Conservation (phyloP, 2,329 filamentous ascomycete genomes). For the Cercospora sp. region DNA sequence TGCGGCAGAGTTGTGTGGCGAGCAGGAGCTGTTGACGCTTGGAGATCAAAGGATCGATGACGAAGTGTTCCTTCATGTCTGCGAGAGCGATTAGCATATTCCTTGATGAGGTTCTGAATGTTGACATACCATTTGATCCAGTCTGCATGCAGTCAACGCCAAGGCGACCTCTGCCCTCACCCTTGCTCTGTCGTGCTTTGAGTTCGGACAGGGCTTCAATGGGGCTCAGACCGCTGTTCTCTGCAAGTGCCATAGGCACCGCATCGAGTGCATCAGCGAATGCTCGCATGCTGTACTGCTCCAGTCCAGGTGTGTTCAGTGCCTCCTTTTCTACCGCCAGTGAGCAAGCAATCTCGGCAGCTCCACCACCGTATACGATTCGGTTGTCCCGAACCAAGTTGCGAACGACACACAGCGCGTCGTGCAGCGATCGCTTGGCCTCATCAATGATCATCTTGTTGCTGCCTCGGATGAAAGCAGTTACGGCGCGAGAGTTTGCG, state of each 20-base stretch:
- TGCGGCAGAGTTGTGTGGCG: slow-evolving; percentile 94
- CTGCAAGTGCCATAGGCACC: slow-evolving; percentile 91
- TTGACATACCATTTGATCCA: slow-evolving; percentile 72
- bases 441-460: slow-evolving; percentile 99
- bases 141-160: slow-evolving; percentile 98
- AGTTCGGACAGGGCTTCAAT: slow-evolving; percentile 93
- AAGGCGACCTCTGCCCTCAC: slow-evolving; percentile 70
- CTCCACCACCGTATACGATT: slow-evolving; percentile 95
- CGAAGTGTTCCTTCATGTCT: slow-evolving; percentile 97
- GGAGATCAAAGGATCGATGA: slow-evolving; percentile 96
- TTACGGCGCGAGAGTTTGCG: slow-evolving; percentile 94
- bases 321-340: slow-evolving; percentile 94
- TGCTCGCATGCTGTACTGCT: slow-evolving; percentile 98
- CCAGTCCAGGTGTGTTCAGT: slow-evolving; percentile 85
- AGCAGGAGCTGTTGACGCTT: slow-evolving; percentile 97
- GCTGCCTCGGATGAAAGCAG: slow-evolving; percentile 91
- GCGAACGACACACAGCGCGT: slow-evolving; percentile 94
- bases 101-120: neutral
- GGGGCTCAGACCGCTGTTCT: slow-evolving; percentile 94
- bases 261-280: slow-evolving; percentile 94
- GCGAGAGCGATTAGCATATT: slow-evolving; percentile 21
- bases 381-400: slow-evolving; percentile 96
- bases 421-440: slow-evolving; percentile 94
- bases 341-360: slow-evolving; percentile 95
- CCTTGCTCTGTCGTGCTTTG: slow-evolving; percentile 93